Evolutionary conservation across 1,284 basidiomycete species (phyloP), one percentile per base, ranked within the genome.

Genomic region (Laetiporus sulphureus): DNA sequence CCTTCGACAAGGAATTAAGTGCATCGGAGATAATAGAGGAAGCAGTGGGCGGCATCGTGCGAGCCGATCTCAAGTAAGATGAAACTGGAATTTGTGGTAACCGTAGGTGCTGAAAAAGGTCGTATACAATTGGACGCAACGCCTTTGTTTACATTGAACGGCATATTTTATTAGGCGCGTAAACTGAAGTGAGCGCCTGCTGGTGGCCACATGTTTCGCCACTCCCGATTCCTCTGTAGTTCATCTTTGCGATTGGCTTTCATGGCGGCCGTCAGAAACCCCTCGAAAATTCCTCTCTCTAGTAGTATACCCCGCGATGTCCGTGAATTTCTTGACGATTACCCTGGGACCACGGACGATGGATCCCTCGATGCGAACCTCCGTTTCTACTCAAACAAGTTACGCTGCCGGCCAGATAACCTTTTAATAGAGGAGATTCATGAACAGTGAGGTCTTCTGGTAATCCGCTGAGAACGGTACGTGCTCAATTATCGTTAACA

Each of bases 401-500:
- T 66, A 29, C 67, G 68, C 32, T 84, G 79, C 55, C 65, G 65
- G 20, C 86, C 84, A 22, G 83, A 85, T 58, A 64, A 73, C 41
- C 53, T 77, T 30, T 62, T 69, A 31, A 75, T 86, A 49, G 75
- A 81, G 33, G 77, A 85, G 46, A 70, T 85, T 29, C 77, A 83
- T 54, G 61, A 71, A 34, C 61, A 67, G 77, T 81, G 58, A 49
- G 68, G 4, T 15, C 11, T 22, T 10, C 21, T 37, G 12, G 13
- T 35, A 10, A 3, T 32, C 25, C 29, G 5, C 36, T 35, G 13
- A 11, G 15, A 8, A 15, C n/a, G 4, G 24, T 13, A 11, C n/a
- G 20, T 10, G 12, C 21, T 34, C 36, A 18, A 25, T 11, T 35
- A 18, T 24, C 31, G 18, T 20, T 5, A 7, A 30, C 6, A 27